Evolutionary conservation across 2,329 filamentous ascomycete species (phyloP).

Genomic region (Sphaerulina vaccinii): DNA sequence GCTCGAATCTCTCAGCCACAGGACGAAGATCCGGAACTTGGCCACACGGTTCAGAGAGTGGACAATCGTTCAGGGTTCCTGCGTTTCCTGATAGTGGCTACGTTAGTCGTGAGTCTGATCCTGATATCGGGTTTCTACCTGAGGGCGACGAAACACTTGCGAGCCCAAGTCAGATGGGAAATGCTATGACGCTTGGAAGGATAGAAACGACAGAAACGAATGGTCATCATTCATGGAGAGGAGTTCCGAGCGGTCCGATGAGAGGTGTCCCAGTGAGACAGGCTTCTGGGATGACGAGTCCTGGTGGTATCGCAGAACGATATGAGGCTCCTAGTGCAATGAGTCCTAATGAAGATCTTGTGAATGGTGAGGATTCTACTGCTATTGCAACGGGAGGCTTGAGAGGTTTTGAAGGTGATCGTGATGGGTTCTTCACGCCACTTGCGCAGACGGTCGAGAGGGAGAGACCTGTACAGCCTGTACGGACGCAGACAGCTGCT

Average conservation of each 20-base stretch:
- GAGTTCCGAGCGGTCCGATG: background rate
- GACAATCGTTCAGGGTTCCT: constrained; percentile 8
- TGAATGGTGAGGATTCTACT: background rate
- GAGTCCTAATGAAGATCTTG: background rate
- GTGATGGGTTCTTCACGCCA: background rate
- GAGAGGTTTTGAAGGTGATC: constrained; percentile 9
- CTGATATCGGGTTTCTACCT: constrained; percentile 9
- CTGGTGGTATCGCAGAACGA: background rate
- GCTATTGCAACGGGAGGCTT: background rate
- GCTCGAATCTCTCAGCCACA: constrained; percentile 5
- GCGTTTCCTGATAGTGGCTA: constrained; percentile 12
- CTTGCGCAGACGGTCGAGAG: no score
- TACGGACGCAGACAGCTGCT: constrained; percentile 1
- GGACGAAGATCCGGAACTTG: constrained; percentile 6
- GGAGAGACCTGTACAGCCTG: no score
- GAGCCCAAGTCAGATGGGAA: constrained; percentile 7
- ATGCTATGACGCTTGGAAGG: constrained; percentile 8
- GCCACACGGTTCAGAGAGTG: background rate
- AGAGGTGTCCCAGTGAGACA: background rate
- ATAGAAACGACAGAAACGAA: background rate
- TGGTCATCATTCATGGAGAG: background rate
- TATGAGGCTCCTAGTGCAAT: constrained; percentile 9
- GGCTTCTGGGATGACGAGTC: background rate
- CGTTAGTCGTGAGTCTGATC: constrained; percentile 11
- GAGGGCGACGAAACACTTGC: constrained; percentile 2